phyloP scores from a whole-genome alignment of 345 rosid species.

The Geranium brycei region DNA sequence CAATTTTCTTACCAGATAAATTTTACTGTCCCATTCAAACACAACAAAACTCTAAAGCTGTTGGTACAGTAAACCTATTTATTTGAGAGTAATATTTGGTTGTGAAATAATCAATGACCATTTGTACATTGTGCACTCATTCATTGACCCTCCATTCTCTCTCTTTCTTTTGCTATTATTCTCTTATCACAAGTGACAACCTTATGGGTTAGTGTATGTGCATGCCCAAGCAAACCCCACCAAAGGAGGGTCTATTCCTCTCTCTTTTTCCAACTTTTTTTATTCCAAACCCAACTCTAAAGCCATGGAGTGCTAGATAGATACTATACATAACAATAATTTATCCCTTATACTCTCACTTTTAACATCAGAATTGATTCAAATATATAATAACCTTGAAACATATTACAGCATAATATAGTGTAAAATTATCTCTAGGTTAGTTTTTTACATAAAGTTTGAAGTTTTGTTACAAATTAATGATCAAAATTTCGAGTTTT shows the following conservation, averaged over 20 bases:
- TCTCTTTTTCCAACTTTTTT: not conserved
- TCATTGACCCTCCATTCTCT: not conserved
- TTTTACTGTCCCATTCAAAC: no score
- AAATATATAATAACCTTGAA: not conserved
- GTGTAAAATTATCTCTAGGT: not conserved
- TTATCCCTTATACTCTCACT: not conserved
- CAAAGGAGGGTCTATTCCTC: not conserved
- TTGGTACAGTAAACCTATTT: not conserved
- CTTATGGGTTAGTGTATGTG: not conserved
- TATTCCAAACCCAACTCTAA: not conserved
- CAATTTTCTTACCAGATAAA: no score
- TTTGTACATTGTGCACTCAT: no score
- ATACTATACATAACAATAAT: not conserved
- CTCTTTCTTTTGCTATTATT: not conserved
- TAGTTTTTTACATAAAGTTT: no score
- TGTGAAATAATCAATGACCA: no score
- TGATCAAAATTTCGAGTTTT: no score
- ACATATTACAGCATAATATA: not conserved
- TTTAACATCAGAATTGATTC: not conserved
- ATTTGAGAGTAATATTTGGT: no score
- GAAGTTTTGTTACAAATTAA: no score
- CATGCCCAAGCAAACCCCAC: not conserved
- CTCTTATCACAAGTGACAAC: not conserved
- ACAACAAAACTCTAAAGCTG: not conserved
- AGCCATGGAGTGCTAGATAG: not conserved